A percentile compares a stretch with the other conserved stretches of the same genome.
These are phyloP conservation scores for Pisolithus microcarpus DNA, from an alignment of 768 basidiomycete species.

Conservation along the genomic window DNA sequence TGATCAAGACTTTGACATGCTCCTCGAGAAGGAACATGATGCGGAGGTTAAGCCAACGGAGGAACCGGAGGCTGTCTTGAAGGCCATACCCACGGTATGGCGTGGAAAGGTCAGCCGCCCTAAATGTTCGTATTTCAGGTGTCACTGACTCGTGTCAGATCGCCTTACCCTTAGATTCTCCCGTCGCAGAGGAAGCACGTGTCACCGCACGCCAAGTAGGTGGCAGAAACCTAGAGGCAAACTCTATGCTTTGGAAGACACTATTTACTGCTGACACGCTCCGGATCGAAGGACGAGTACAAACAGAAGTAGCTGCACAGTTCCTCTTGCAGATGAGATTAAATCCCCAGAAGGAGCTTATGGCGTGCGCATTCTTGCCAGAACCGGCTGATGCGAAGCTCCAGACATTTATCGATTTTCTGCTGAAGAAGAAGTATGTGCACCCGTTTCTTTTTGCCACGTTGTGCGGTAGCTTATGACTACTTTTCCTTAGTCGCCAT, in stretches of 20 bases:
- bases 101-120: constrained; percentile 53
- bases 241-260: constrained; percentile 64
- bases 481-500: constrained; percentile 53
- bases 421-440: constrained; percentile 66
- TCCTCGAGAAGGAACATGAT: constrained; percentile 56
- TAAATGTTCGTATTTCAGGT: background rate
- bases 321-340: constrained; percentile 75
- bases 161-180: constrained; percentile 73
- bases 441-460: constrained; percentile 6
- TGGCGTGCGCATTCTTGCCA: constrained; percentile 69
- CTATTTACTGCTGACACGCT: constrained; percentile 67
- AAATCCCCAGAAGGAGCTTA: constrained; percentile 70
- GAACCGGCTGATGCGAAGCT: constrained; percentile 42
- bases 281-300: constrained; percentile 79
- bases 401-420: constrained; percentile 54
- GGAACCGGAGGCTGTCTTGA: constrained; percentile 43
- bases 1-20: constrained; percentile 85
- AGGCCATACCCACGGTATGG: constrained; percentile 62
- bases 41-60: constrained; percentile 28
- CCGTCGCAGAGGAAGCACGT: constrained; percentile 56
- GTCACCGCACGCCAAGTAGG: constrained; percentile 75
- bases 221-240: constrained; percentile 51
- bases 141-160: constrained; percentile 39
- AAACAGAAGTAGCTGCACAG: constrained; percentile 64
- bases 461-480: constrained; percentile 6